Conservation (phyloP, 2,329 filamentous ascomycete species). For the Sclerotinia borealis region DNA sequence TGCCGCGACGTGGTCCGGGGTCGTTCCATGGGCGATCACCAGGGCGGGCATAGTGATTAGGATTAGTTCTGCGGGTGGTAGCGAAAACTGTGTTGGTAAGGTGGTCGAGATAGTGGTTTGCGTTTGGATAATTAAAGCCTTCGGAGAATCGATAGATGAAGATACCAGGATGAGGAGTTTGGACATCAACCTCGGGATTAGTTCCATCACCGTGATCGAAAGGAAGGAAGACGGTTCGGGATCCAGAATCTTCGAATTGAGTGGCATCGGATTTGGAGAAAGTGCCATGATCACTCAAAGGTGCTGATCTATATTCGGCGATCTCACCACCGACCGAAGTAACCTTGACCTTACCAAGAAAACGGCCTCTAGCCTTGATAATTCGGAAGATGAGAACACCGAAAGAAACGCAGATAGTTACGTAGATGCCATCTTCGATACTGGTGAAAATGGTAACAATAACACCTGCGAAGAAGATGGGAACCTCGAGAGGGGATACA, state of each 20-base stretch:
- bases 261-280: slow-evolving; percentile 26
- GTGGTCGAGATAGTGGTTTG: slow-evolving; percentile 79
- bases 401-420: slow-evolving; percentile 70
- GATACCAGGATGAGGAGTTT: slow-evolving; percentile 80
- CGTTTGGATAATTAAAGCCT: slow-evolving; percentile 94
- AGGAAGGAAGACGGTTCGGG: slow-evolving; percentile 79
- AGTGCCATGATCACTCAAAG: slow-evolving; percentile 54
- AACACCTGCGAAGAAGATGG: slow-evolving; percentile 92
- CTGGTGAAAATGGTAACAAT: slow-evolving; percentile 80
- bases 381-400: slow-evolving; percentile 78
- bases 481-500: slow-evolving; percentile 80
- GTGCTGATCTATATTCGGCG: slow-evolving; percentile 49
- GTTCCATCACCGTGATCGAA: slow-evolving; percentile 83
- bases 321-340: slow-evolving; percentile 66
- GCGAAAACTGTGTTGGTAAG: slow-evolving; percentile 62
- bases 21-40: slow-evolving; percentile 95
- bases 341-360: slow-evolving; percentile 77
- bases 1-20: slow-evolving; percentile 63
- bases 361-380: slow-evolving; percentile 73
- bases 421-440: slow-evolving; percentile 92
- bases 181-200: slow-evolving; percentile 75
- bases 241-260: slow-evolving; percentile 38
- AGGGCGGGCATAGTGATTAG: slow-evolving; percentile 54
- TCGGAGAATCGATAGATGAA: slow-evolving; percentile 96
- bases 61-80: slow-evolving; percentile 70